Evolutionary conservation across 306 rosid species (phyloP), one percentile per base, ranked within the genome.

Genomic region (Aeschynomene evenia): DNA sequence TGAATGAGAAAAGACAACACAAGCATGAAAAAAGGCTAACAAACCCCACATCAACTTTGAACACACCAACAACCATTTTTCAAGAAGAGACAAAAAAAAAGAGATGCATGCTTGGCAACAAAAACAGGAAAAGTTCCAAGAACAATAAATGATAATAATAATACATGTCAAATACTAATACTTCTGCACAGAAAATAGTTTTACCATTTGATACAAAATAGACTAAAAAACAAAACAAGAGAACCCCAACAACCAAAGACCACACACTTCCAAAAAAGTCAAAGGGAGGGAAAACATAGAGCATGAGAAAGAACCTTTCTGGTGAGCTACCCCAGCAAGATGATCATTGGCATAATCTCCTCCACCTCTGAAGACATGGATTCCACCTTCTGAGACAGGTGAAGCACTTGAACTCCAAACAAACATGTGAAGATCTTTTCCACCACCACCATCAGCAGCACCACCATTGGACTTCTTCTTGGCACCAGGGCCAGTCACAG

Each of bases 341-440:
- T 60, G 81, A 7, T 84, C 89, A 37, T 81, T 81, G 10, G 79
- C 88, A 77, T 65, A 85, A 15, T 87, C 96, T 8, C 89, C 96
- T 8, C 89, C 97, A 37, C 93, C 90, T 61, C 91, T 75, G 81
- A 91, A 91, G 16, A 88, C 96, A 80, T 91, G 91, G 58, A 91
- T 81, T 20, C 97, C 97, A 57, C 88, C 88, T 60, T 91, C 96
- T 0, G 96, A 86, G 4, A 88, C 96, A 20, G 96, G 97, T 7
- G 97, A 91, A 23, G 96, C 93, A 52, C 92, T 88, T 3, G 97
- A 88, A 75, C 97, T 91, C 97, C 97, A 91, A 21, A 88, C 97
- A 79, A 91, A 86, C 97, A 91, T 88, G 68, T 86, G 97, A 36
- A 91, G 88, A 68, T 91, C 97, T 29, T 85, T 91, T 1, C 86